Conservation (phyloP, 805 yeast genomes). For the Candida pini region DNA sequence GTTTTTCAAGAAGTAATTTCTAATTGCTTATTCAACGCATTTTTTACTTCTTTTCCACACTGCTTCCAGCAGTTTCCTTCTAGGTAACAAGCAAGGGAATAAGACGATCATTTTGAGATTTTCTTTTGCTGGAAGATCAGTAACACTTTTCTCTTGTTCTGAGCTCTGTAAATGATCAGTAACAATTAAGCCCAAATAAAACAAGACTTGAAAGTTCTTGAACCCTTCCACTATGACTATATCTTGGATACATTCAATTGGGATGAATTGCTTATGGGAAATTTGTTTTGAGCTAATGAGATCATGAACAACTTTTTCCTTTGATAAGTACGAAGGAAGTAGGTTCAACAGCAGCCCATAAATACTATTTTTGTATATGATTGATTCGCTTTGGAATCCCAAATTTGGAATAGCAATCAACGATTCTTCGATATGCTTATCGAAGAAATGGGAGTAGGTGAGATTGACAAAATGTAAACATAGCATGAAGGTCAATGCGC, state of each 20-base stretch:
- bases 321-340: slow-evolving; percentile 1
- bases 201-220: slow-evolving; percentile 58
- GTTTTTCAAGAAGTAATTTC: too few relatives aligned
- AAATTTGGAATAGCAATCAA: slow-evolving; percentile 40
- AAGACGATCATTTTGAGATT: slow-evolving; percentile 22
- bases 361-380: slow-evolving; percentile 22
- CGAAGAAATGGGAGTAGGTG: slow-evolving; percentile 17
- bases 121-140: slow-evolving; percentile 6
- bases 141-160: background rate
- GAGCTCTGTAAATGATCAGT: slow-evolving; percentile 24
- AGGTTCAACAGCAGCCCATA: slow-evolving; percentile 6
- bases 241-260: slow-evolving; percentile 53
- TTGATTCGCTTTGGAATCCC: slow-evolving; percentile 41
- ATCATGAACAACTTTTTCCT: slow-evolving; percentile 2
- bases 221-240: slow-evolving; percentile 74
- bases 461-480: background rate
- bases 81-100: slow-evolving; percentile 28
- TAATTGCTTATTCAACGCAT: slow-evolving; percentile 2
- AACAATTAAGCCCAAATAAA: slow-evolving; percentile 56
- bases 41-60: slow-evolving; percentile 22
- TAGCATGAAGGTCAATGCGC: background rate
- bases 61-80: slow-evolving; percentile 24
- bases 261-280: slow-evolving; percentile 49
- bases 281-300: too few relatives aligned
- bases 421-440: slow-evolving; percentile 36